These are phyloP conservation scores for Pyrus betulifolia DNA, from an alignment of 306 rosid species.

Conservation along the genomic window DNA sequence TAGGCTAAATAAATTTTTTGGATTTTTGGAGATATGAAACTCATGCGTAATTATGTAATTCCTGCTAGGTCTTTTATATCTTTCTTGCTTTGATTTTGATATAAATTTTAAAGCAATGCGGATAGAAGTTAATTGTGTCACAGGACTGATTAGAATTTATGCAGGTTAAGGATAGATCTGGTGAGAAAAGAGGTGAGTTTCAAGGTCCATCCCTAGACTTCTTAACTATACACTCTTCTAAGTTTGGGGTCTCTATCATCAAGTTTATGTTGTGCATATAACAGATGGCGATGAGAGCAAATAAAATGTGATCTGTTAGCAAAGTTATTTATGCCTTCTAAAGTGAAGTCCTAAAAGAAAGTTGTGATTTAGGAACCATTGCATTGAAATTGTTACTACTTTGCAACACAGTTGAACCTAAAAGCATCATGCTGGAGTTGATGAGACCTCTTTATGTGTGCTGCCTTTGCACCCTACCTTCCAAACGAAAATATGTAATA, in stretches of 20 bases:
- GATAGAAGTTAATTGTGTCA: background rate
- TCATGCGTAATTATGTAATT: background rate
- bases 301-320: background rate
- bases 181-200: conserved; percentile 22
- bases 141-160: conserved; percentile 20
- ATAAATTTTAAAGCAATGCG: background rate
- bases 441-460: background rate
- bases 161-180: conserved; percentile 41
- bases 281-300: background rate
- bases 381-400: background rate
- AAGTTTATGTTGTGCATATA: background rate
- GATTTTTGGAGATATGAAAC: background rate
- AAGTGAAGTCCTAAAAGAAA: background rate
- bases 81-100: background rate
- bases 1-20: background rate
- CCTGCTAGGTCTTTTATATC: background rate
- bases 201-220: conserved; percentile 32
- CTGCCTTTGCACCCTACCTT: background rate
- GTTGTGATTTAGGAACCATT: background rate
- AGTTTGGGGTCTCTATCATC: background rate
- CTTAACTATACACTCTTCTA: background rate
- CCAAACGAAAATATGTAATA: background rate
- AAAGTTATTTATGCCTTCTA: background rate
- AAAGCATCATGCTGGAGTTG: background rate
- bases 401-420: background rate